Evolutionary conservation across 108 stramenopile species (phyloP).

Genomic region (Conticribra weissflogii): DNA sequence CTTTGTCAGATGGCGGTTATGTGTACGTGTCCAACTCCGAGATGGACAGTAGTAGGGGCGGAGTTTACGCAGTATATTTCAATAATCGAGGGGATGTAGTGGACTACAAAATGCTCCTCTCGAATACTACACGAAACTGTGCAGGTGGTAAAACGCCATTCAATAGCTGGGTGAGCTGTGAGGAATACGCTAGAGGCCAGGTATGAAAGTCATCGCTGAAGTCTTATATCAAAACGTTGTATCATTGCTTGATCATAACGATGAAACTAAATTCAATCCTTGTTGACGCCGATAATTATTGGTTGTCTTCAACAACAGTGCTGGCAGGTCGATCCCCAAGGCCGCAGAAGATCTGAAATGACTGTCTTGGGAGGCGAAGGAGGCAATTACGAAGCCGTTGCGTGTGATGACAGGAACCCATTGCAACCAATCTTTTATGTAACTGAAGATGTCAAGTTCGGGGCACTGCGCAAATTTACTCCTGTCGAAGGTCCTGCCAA

Average conservation of each 20-base stretch:
- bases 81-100: constrained; percentile 22
- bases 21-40: constrained; percentile 56
- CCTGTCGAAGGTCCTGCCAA: constrained; percentile 16
- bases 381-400: constrained; percentile 50
- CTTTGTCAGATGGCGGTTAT: constrained; percentile 34
- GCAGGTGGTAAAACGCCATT: constrained; percentile 54
- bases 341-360: constrained; percentile 19
- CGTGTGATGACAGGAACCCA: constrained; percentile 40
- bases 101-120: constrained; percentile 36
- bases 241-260: no score
- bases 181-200: constrained; percentile 55
- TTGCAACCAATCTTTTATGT: constrained; percentile 42
- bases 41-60: constrained; percentile 12
- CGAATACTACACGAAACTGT: constrained; percentile 39
- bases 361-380: constrained; percentile 25
- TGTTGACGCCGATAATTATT: no score
- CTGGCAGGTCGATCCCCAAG: constrained; percentile 64
- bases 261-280: no score
- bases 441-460: constrained; percentile 40
- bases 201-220: no score
- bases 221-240: no score
- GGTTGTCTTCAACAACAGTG: no score
- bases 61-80: constrained; percentile 49
- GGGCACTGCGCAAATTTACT: constrained; percentile 47
- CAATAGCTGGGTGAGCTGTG: constrained; percentile 68